These are phyloP conservation scores for Entomortierella parvispora DNA, from an alignment of 192 early-diverging fungal species.

Conservation along the genomic window DNA sequence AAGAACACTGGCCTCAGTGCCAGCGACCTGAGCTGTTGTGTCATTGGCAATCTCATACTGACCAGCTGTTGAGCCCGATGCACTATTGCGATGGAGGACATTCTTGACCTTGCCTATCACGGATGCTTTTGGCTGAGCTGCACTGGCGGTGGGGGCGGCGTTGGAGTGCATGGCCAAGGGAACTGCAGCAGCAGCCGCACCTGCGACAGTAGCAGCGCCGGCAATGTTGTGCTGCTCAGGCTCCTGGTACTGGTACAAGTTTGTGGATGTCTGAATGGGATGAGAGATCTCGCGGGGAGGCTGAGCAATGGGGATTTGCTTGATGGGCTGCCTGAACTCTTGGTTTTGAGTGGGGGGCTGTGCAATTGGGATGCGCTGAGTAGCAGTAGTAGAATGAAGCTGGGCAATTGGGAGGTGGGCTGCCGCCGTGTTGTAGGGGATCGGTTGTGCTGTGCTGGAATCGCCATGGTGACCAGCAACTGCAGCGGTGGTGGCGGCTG, in stretches of 20 bases:
- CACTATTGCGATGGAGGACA: background rate
- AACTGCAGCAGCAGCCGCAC: background rate
- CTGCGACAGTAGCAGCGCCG: background rate
- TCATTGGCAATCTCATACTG: slow-evolving; percentile 11
- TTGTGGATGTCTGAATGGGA: background rate
- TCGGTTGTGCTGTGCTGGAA: too few relatives aligned
- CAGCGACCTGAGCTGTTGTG: slow-evolving; percentile 4
- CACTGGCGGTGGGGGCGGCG: background rate
- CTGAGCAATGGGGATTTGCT: slow-evolving; percentile 2
- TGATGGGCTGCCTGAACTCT: background rate
- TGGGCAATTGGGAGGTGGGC: too few relatives aligned
- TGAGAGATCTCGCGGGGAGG: background rate
- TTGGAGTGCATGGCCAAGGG: background rate
- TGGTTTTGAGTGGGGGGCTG: slow-evolving; percentile 1
- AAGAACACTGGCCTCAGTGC: slow-evolving; percentile 4
- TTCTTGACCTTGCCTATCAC: background rate
- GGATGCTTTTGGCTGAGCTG: background rate
- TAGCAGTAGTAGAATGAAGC: background rate
- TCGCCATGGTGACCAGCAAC: background rate
- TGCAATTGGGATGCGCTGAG: slow-evolving; percentile 8
- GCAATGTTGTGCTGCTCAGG: background rate
- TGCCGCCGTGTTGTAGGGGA: too few relatives aligned
- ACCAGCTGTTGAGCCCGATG: too few relatives aligned
- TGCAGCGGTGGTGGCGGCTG: background rate
- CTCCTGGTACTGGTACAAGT: background rate